phyloP scores from a whole-genome alignment of 1,284 basidiomycete species.

The Mycosarcoma maydis region DNA sequence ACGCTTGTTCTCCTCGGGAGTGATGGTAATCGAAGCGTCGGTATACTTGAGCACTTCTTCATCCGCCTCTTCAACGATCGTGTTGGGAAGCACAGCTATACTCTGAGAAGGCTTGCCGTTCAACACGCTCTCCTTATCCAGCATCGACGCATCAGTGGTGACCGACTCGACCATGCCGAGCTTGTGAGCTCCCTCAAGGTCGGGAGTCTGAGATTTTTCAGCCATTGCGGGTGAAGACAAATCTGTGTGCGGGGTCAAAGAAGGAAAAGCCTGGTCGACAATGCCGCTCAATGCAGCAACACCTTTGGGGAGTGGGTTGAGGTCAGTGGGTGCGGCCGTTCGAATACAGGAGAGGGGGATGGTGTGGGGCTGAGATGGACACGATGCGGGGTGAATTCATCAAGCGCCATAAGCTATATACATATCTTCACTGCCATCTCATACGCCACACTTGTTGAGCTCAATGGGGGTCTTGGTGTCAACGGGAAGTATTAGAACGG shows the following conservation, averaged over 20 bases:
- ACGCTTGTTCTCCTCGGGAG: slow-evolving; percentile 50
- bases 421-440: background rate
- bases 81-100: slow-evolving; percentile 29
- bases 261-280: background rate
- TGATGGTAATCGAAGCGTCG: slow-evolving; percentile 34
- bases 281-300: background rate
- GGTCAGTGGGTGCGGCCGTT: background rate
- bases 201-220: slow-evolving; percentile 24
- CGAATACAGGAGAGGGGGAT: slow-evolving; percentile 1
- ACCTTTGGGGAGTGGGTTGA: background rate
- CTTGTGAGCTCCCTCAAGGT: slow-evolving; percentile 32
- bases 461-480: too few species aligned
- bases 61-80: slow-evolving; percentile 43
- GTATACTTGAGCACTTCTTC: slow-evolving; percentile 40
- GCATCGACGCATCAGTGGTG: slow-evolving; percentile 34
- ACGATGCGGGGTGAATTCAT: slow-evolving; percentile 16
- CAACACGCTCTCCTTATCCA: slow-evolving; percentile 38
- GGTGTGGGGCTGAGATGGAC: slow-evolving; percentile 1
- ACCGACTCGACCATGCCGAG: slow-evolving; percentile 33
- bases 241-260: background rate
- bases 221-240: slow-evolving; percentile 16
- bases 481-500: too few species aligned
- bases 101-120: slow-evolving; percentile 27
- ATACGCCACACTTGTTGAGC: too few species aligned
- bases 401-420: slow-evolving; percentile 20